Base-by-base conservation (phyloP, 768 basidiomycete species). In the Russula foetens region DNA sequence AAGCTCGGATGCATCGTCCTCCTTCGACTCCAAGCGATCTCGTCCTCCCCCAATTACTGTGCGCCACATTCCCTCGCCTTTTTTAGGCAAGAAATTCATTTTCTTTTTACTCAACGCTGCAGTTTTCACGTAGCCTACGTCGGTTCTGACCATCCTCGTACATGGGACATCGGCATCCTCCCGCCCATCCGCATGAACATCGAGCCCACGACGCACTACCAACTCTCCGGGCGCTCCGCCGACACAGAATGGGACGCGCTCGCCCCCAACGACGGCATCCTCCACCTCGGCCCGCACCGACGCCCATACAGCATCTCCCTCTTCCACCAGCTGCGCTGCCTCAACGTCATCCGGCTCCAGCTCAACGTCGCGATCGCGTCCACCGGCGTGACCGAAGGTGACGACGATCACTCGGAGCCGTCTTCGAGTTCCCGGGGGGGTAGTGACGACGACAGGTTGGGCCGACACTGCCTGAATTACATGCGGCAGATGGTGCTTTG, bases 281-380 rank as follows among this genome's bases (percentile, higher is more conserved):
- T 73, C 29, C 63, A 71, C 43, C 62, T 73, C 17, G 71, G 72
- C 0, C 52, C 56, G 8, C 28, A 69, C 4, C 63, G 59, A 24
- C 50, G 50, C 41, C 71, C 75, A 2, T 76, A 71, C 62, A 72
- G 72, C 9, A 62, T 77, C 31, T 57, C 70, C 33, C 72, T 77
- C 67, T 70, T 78, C 41, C 76, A 78, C 67, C 71, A 74, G 38
- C 67, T 78, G 0, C 73, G 74, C 24, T 77, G 77, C 58, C 68
- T 78, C 63, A 67, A 77, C 45, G 63, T 76, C 19, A 50, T 77
- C n/a, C 71, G 75, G 28, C 63, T n/a, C n/a, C n/a, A n/a, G n/a
- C n/a, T n/a, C n/a, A n/a, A n/a, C n/a, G n/a, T n/a, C n/a, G n/a
- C n/a, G n/a, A n/a, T n/a, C n/a, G n/a, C n/a, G n/a, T n/a, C n/a